Percentiles rank a stretch among this genome's conserved stretches.
These are phyloP conservation scores for Avicennia marina DNA, from an alignment of 257 asterid species.

Conservation along the genomic window DNA sequence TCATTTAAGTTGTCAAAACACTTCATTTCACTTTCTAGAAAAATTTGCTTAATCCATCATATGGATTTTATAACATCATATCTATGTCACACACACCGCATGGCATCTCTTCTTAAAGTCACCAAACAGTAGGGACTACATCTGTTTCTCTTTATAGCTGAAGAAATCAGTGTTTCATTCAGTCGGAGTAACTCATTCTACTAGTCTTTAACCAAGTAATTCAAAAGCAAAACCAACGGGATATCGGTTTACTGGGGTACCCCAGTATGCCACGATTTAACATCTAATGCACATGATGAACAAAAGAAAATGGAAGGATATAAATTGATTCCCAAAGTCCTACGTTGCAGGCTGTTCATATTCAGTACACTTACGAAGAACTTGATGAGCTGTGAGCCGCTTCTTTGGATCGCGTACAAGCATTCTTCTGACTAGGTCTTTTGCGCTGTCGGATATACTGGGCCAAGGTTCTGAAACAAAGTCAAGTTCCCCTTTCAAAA, in stretches of 20 bases:
- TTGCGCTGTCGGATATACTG: slow-evolving; percentile 55
- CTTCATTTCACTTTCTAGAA: background rate
- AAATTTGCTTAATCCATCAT: background rate
- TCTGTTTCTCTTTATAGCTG: too few relatives aligned
- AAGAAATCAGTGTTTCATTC: too few relatives aligned
- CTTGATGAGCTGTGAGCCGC: slow-evolving; percentile 61
- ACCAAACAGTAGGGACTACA: background rate
- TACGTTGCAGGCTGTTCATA: too few relatives aligned
- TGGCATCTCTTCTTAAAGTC: background rate
- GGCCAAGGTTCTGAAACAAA: slow-evolving; percentile 78
- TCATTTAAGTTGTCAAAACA: background rate
- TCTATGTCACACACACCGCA: background rate
- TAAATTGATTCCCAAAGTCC: too few relatives aligned
- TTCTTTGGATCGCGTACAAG: slow-evolving; percentile 59
- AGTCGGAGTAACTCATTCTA: too few relatives aligned
- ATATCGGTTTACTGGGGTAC: too few relatives aligned
- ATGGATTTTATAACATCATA: background rate
- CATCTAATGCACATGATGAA: too few relatives aligned
- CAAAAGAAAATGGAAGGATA: too few relatives aligned
- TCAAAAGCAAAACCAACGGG: too few relatives aligned
- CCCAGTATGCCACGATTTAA: too few relatives aligned
- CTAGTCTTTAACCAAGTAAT: too few relatives aligned
- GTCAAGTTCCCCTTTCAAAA: slow-evolving; percentile 62
- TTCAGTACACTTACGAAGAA: slow-evolving; percentile 45
- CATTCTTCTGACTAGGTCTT: slow-evolving; percentile 61